Base-by-base conservation (phyloP, 176 grass and related monocot species). In the Zea luxurians region DNA sequence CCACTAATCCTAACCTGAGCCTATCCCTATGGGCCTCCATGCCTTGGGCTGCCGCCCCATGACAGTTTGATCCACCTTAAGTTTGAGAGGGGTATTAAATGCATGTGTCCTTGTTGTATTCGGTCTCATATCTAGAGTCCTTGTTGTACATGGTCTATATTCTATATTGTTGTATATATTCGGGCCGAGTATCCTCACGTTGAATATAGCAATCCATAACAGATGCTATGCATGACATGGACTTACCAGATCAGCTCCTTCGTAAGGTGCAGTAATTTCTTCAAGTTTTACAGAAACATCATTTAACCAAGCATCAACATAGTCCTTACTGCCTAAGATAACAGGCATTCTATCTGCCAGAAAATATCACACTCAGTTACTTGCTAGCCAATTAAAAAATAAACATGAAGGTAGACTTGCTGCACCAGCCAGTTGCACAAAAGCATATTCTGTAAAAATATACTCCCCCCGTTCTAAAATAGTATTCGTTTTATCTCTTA, bases 331-430 rank as follows among this genome's bases (percentile, higher is more conserved):
- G 65, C 91, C 83, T 71, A 93, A 91, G 61, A 97, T 88, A 20
- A 93, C 89, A 27, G 94, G 94, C 94, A 94, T 93, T 80, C 89
- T 80, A 88, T 97, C 94, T 97, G 91, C 73, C 54, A 62, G 49
- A 77, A 89, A 5, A 79, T 71, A 69, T 10, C 53, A 81, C 11
- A 12, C 17, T 82, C 50, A 90, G 42, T 64, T 42, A 68, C 36
- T 68, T 67, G 44, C 57, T 46, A 48, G 41, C 2, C 48, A 63
- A 84, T 80, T 9, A 37, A 57, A 71, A 70, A 12, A 15, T 76
- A 70, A 59, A 38, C 61, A 71, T 66, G 21, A 57, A 71, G 57
- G 83, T 6, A 79, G 27, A 27, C 10, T 78, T 8, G 2, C 15
- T 42, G 3, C 18, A 76, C 77, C 54, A 75, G 34, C 37, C 47